These are phyloP conservation scores for Phytophthora sansomeana DNA, from an alignment of 352 stramenopile genomes.

Conservation along the genomic window DNA sequence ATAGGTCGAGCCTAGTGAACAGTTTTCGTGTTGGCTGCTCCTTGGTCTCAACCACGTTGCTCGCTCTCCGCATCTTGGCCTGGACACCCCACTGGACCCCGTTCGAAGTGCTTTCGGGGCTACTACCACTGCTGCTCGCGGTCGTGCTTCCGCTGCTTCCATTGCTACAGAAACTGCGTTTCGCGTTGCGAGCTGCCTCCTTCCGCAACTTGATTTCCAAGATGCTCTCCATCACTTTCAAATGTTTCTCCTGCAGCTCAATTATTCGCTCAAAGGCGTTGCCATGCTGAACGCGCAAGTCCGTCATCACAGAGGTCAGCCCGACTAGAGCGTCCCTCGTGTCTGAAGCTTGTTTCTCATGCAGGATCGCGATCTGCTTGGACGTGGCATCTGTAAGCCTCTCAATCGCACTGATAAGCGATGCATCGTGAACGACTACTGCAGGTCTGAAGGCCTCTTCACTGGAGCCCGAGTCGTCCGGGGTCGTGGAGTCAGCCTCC, in stretches of 20 bases:
- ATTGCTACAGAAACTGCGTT: slow-evolving; percentile 9
- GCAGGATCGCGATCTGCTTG: slow-evolving; percentile 55
- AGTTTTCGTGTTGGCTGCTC: neutral
- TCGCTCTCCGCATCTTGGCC: neutral
- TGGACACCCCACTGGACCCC: neutral
- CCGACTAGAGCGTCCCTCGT: slow-evolving; percentile 39
- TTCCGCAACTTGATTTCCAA: slow-evolving; percentile 59
- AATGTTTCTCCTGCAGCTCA: slow-evolving; percentile 71
- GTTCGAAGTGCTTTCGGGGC: slow-evolving; percentile 5
- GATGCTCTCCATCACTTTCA: slow-evolving; percentile 71
- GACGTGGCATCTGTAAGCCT: slow-evolving; percentile 68
- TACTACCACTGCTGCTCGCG: slow-evolving; percentile 16
- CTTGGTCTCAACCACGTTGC: neutral
- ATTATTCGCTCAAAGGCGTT: slow-evolving; percentile 57
- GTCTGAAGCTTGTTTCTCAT: slow-evolving; percentile 37
- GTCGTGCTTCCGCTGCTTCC: slow-evolving; percentile 16
- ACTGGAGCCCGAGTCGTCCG: slow-evolving; percentile 55
- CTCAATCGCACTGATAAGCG: slow-evolving; percentile 67
- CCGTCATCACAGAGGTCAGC: slow-evolving; percentile 59
- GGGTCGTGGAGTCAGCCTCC: slow-evolving; percentile 60
- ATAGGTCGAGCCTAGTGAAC: neutral
- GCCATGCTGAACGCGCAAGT: slow-evolving; percentile 60
- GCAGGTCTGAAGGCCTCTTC: slow-evolving; percentile 50
- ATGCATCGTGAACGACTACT: slow-evolving; percentile 65
- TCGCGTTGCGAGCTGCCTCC: slow-evolving; percentile 32